phyloP scores from a whole-genome alignment of 2,329 filamentous ascomycete genomes.

The Scorias spongiosa region DNA sequence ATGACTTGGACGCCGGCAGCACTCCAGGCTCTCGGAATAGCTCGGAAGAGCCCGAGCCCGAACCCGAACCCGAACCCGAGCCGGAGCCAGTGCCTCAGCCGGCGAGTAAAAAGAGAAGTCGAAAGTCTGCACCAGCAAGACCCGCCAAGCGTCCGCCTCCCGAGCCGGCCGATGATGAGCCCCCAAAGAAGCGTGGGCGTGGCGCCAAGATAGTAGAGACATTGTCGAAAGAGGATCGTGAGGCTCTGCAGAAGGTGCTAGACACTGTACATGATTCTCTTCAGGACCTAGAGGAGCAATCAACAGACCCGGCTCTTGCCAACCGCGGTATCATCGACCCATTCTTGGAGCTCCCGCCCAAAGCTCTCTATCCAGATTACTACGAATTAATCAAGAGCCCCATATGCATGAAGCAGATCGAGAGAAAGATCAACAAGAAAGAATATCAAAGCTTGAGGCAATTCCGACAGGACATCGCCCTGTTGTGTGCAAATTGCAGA shows the following conservation, averaged over 20 bases:
- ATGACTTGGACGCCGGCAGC: slow-evolving; percentile 38
- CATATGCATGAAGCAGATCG: slow-evolving; percentile 92
- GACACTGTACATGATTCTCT: slow-evolving; percentile 63
- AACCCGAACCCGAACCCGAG: not conserved
- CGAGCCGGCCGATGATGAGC: not conserved
- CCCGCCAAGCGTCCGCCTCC: not conserved
- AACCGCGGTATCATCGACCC: slow-evolving; percentile 81
- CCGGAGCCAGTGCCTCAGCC: not conserved
- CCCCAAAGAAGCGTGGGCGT: slow-evolving; percentile 60
- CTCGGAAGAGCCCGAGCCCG: slow-evolving; percentile 54
- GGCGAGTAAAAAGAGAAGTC: not conserved
- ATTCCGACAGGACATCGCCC: slow-evolving; percentile 65
- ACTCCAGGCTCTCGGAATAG: slow-evolving; percentile 71
- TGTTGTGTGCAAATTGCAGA: slow-evolving; percentile 80
- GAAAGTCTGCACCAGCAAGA: not conserved
- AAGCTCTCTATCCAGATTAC: slow-evolving; percentile 84
- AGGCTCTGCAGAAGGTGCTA: slow-evolving; percentile 64
- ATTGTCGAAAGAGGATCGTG: slow-evolving; percentile 54
- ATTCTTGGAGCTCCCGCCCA: slow-evolving; percentile 81
- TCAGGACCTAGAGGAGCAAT: slow-evolving; percentile 72
- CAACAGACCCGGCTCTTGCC: slow-evolving; percentile 37
- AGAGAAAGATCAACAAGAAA: slow-evolving; percentile 88
- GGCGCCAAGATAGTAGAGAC: slow-evolving; percentile 53
- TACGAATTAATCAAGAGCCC: slow-evolving; percentile 84
- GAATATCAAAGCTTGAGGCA: slow-evolving; percentile 73